Conservation (phyloP, 2,329 filamentous ascomycete genomes). For the Trichoderma brevicompactum region DNA sequence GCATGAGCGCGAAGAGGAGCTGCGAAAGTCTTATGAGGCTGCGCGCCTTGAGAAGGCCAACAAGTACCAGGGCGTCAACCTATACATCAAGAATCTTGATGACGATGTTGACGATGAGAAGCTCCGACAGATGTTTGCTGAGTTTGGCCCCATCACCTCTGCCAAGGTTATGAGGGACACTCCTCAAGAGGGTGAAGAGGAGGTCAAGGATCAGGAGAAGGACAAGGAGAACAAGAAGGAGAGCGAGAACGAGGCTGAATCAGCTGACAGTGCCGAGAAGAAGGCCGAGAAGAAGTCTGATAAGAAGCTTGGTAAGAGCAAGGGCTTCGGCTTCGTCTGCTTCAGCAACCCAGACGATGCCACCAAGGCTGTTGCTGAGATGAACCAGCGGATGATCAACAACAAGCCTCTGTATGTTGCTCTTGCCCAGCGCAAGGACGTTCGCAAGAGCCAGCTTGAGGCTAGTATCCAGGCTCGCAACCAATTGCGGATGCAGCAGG, state of each 20-base stretch:
- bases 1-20: conserved; percentile 98
- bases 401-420: conserved; percentile 97
- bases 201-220: conserved; percentile 58
- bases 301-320: conserved; percentile 91
- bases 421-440: conserved; percentile 98
- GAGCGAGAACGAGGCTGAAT: conserved; percentile 50
- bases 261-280: conserved; percentile 55
- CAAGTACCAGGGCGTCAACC: conserved; percentile 99
- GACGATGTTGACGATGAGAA: conserved; percentile 98
- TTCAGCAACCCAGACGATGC: conserved; percentile 99
- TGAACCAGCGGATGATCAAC: conserved; percentile 99
- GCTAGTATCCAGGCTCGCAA: conserved; percentile 99
- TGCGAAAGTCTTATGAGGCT: conserved; percentile 98
- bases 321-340: conserved; percentile 99
- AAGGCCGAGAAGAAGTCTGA: conserved; percentile 63
- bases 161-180: conserved; percentile 99
- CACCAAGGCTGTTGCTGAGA: conserved; percentile 97
- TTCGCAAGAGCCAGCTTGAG: conserved; percentile 98
- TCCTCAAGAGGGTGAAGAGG: conserved; percentile 57
- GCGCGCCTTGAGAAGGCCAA: conserved; percentile 96
- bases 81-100: conserved; percentile 99
- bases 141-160: conserved; percentile 94
- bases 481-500: conserved; percentile 97
- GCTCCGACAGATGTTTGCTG: conserved; percentile 88
- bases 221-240: conserved; percentile 57